Evolutionary conservation across 139 green algal species (phyloP), one percentile per base, ranked within the genome.

Genomic region (Yamagishiella unicocca): DNA sequence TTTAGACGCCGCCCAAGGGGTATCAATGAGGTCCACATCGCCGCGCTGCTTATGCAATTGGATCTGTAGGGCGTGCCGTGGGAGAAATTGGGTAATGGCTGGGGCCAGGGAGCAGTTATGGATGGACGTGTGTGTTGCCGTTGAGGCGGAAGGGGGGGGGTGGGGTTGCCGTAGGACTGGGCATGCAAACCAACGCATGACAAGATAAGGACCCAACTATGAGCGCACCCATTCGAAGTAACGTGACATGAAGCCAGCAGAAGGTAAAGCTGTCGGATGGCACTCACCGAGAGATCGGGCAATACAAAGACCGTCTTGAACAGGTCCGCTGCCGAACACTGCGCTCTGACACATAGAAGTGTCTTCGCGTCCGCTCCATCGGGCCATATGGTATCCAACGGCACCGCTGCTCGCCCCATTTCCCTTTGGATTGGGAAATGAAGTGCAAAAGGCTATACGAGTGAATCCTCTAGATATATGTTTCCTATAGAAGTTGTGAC

Each of bases 21-120:
- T 79, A 22, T 87, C 79, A 14, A 78, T 10, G 21, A 87, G 27
- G 37, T 84, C 76, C 22, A 35, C 43, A 35, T 90, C 87, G 25
- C 67, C 53, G 1, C 87, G 78, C 77, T 83, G 79, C 58, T 90
- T 90, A 70, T 90, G 87, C 37, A 90, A 79, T 46, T 90, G 78
- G 4, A 40, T 79, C 87, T 90, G 67, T 43, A 24, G n/a, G 31
- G 50, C 50, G 17, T 58, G 12, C n/a, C n/a, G n/a, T n/a, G n/a
- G n/a, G n/a, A n/a, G n/a, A n/a, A n/a, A n/a, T n/a, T n/a, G n/a
- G n/a, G n/a, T n/a, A n/a, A n/a, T n/a, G n/a, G n/a, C n/a, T n/a
- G n/a, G n/a, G n/a, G n/a, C n/a, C n/a, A n/a, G n/a, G n/a, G n/a
- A n/a, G n/a, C n/a, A n/a, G n/a, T n/a, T n/a, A n/a, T n/a, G n/a